Evolutionary conservation across 139 green algal genomes (phyloP), one percentile per base, ranked within the genome.

Genomic region (Asterochloris erici): DNA sequence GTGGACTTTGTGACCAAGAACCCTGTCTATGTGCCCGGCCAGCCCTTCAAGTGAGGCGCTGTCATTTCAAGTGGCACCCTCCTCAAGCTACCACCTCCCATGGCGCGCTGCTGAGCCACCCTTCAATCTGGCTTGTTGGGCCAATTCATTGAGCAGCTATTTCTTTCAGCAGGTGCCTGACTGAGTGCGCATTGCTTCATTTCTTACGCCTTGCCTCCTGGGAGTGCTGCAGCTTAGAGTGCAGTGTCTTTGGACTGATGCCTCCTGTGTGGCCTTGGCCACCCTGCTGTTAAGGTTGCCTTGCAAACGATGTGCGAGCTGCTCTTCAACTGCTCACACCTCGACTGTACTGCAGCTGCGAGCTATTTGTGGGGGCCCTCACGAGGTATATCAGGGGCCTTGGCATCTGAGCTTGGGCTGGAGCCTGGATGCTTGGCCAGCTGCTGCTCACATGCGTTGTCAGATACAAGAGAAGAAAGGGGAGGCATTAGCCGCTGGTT

Each of bases 1-100:
- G 93, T 94, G 24, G 92, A 96, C 79, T 93, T 92, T 74, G 93
- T 98, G 9, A 80, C 92, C 0, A 97, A 95, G 78, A 98, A 98
- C 84, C 94, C 94, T 12, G 63, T 96, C 12, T 96, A 97, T 78
- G 86, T 70, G 9, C 92, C 91, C 0, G 92, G 94, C 10, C 74
- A 93, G 82, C 86, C 88, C 6, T 97, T 97, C 89, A 88, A 92
- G 91, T 97, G 71, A 82, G 84, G 71, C 28, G 15, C 26, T 64
- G 17, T n/a, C 19, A 60, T 61, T 62, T 26, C 16, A 6, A 14
- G 19, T 19, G 16, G 19, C 17, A 16, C 14, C 74, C 6, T 54
- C 38, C 38, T 54, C 38, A 54, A 6, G 38, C 6, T 54, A 6
- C 38, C 38, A 6, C 38, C 38, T 54, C 38, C 6, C 38, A 54